phyloP scores from a whole-genome alignment of 441 rosid species.

The Cnidoscolus chayamansa region DNA sequence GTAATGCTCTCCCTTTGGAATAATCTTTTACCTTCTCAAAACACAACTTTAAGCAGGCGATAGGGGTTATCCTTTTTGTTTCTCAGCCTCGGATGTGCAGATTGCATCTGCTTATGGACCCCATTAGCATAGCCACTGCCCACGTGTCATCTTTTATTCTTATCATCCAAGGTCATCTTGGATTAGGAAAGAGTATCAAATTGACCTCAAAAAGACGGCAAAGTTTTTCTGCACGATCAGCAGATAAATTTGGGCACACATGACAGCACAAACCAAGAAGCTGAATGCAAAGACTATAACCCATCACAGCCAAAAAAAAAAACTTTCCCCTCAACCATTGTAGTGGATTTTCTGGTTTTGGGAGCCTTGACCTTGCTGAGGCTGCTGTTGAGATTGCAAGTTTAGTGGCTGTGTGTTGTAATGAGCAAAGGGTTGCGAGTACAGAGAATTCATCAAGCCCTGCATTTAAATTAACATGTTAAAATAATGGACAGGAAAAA shows the following conservation, averaged over 20 bases:
- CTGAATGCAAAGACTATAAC: conserved; percentile 71
- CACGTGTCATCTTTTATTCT: conserved; percentile 27
- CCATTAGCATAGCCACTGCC: conserved; percentile 20
- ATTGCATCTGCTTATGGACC: conserved; percentile 29
- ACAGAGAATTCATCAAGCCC: conserved; percentile 90
- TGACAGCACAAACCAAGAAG: conserved; percentile 78
- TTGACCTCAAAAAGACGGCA: conserved; percentile 39
- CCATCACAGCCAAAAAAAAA: conserved; percentile 44
- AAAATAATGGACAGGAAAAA: neutral
- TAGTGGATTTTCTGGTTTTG: conserved; percentile 82
- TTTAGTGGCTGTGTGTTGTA: conserved; percentile 76
- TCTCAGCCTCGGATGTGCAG: conserved; percentile 55
- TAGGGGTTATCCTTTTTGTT: conserved; percentile 50
- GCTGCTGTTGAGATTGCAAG: conserved; percentile 61
- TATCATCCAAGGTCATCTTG: conserved; percentile 27
- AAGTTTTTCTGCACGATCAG: conserved; percentile 36
- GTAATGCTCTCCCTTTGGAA: conserved; percentile 42
- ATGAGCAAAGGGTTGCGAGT: conserved; percentile 85
- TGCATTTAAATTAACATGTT: conserved; percentile 30
- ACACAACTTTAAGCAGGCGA: conserved; percentile 37
- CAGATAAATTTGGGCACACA: conserved; percentile 45
- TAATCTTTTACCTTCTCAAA: conserved; percentile 24
- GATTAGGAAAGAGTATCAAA: conserved; percentile 28
- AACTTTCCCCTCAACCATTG: conserved; percentile 59
- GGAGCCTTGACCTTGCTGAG: conserved; percentile 78